Base-by-base conservation (phyloP, 78 protist genomes). In the Mastigamoeba balamuthi region DNA sequence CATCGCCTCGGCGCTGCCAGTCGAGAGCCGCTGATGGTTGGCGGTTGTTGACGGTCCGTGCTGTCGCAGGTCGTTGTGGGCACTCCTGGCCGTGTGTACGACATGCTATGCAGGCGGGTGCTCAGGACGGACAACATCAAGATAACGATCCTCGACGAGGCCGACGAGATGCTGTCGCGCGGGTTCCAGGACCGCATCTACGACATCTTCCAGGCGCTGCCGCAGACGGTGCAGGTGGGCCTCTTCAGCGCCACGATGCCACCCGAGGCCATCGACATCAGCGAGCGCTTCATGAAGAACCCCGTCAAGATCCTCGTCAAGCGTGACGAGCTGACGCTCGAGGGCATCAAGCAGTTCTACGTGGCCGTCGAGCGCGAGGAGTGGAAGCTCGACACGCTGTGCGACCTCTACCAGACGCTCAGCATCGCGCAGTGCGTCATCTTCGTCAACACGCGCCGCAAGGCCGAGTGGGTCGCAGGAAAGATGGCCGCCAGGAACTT, bases 41-140 rank as follows among this genome's bases (percentile, higher is more conserved):
- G n/a, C n/a, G n/a, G n/a, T n/a, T n/a, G n/a, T n/a, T n/a, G n/a
- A n/a, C n/a, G n/a, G n/a, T n/a, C n/a, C n/a, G n/a, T n/a, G n/a
- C n/a, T n/a, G n/a, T n/a, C n/a, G n/a, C n/a, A 98, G 75, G 74
- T 98, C 8, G 94, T 98, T n/a, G 95, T 96, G 28, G 99, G 99
- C 42, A 98, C 99, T 0, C 99, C 99, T 40, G 99, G 99, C 38
- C 95, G 99, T 64, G 99, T 97, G 66, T 81, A 53, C 69, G 99
- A 96, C 81, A 95, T 98, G 98, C 92, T 97, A 76, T 8, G 87
- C 52, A 89, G 98, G 27, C 83, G 97, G 28, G 86, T 83, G n/a
- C 86, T 97, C 77, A 48, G 74, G 68, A 42, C 91, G 23, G 80
- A 80, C 9, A 5, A 64, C 73, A 72, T 98, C 72, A 78, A 69